phyloP scores from a whole-genome alignment of 2,329 filamentous ascomycete genomes.

The Monilinia laxa region DNA sequence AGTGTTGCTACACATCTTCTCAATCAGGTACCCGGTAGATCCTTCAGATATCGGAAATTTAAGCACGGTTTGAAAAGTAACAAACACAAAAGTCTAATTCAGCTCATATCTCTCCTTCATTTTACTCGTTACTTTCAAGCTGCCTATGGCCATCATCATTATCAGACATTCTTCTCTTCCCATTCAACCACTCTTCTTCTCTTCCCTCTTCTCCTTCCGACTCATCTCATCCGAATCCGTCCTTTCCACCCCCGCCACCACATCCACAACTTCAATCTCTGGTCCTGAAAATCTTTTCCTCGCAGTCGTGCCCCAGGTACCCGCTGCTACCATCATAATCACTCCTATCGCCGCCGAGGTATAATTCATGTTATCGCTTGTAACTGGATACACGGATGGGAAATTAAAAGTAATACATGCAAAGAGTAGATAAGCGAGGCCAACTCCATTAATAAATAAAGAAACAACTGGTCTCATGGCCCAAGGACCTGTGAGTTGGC shows the following conservation, averaged over 20 bases:
- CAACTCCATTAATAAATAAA: conserved; percentile 47
- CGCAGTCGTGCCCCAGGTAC: conserved; percentile 54
- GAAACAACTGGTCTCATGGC: conserved; percentile 43
- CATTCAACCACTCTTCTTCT: conserved; percentile 14
- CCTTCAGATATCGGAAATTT: too few relatives aligned
- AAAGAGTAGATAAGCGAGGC: conserved; percentile 53
- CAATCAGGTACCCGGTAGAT: too few relatives aligned
- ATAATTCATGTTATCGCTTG: conserved; percentile 57
- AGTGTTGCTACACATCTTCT: too few relatives aligned
- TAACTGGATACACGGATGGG: conserved; percentile 51
- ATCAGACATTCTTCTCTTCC: background rate
- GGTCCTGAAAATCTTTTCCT: conserved; percentile 52
- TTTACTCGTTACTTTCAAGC: too few relatives aligned
- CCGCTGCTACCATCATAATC: conserved; percentile 50
- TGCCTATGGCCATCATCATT: too few relatives aligned
- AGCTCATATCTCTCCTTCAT: too few relatives aligned
- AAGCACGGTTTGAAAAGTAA: too few relatives aligned
- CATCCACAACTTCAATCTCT: conserved; percentile 31
- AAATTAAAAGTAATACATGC: conserved; percentile 58
- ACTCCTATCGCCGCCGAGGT: conserved; percentile 56
- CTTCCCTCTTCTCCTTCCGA: conserved; percentile 14
- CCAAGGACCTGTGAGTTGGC: conserved; percentile 44
- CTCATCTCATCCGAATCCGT: conserved; percentile 25
- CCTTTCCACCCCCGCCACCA: conserved; percentile 24
- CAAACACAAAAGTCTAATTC: too few relatives aligned